These are phyloP conservation scores for Hypoxylon lienhwacheense DNA, from an alignment of 495 filamentous ascomycete genomes.

Conservation along the genomic window DNA sequence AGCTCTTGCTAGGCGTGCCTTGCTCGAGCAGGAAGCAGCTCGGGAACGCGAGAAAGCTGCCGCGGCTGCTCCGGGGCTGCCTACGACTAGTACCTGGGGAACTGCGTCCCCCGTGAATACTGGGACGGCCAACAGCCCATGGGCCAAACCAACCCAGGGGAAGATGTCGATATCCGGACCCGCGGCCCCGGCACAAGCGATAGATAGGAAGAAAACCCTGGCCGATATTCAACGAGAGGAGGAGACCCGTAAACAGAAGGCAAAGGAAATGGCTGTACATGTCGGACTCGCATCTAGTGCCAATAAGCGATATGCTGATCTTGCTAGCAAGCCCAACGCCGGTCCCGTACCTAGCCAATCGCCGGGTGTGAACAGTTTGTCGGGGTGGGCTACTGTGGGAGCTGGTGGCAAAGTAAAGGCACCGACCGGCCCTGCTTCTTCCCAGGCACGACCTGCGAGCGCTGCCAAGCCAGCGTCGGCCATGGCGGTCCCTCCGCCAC, in stretches of 20 bases:
- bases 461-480: constrained; percentile 42
- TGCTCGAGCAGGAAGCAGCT: constrained; percentile 77
- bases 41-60: constrained; percentile 64
- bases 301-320: constrained; percentile 92
- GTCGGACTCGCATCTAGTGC: constrained; percentile 53
- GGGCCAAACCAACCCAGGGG: constrained; percentile 58
- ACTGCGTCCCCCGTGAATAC: constrained; percentile 63
- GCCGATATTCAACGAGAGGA: constrained; percentile 98
- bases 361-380: constrained; percentile 38
- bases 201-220: constrained; percentile 79
- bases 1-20: constrained; percentile 74
- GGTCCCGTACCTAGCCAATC: constrained; percentile 11
- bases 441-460: constrained; percentile 61
- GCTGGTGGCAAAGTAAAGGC: constrained; percentile 87
- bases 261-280: constrained; percentile 56
- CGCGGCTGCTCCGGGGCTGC: constrained; percentile 72
- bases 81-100: constrained; percentile 89
- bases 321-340: constrained; percentile 73
- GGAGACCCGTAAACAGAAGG: constrained; percentile 81
- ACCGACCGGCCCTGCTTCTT: constrained; percentile 59
- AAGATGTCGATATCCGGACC: constrained; percentile 37
- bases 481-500: constrained; percentile 6
- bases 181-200: constrained; percentile 45
- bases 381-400: constrained; percentile 95
- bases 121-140: constrained; percentile 59